phyloP scores from a whole-genome alignment of 78 protist genomes.

The Dictyostelium discoideum region dicty_2.7 NC_007090.3:1109001-1109500 shows the following conservation, averaged over 20 bases:
- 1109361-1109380: not conserved
- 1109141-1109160: too few relatives aligned
- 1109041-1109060: slow-evolving; percentile 91
- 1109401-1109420: not conserved
- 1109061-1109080: slow-evolving; percentile 88
- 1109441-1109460: not conserved
- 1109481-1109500: slow-evolving; percentile 3
- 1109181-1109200: not conserved
- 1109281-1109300: too few relatives aligned
- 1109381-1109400: not conserved
- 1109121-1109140: not conserved
- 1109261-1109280: too few relatives aligned
- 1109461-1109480: not conserved
- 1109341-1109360: too few relatives aligned
- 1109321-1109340: too few relatives aligned
- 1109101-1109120: slow-evolving; percentile 69
- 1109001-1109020: slow-evolving; percentile 39
- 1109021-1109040: slow-evolving; percentile 84
- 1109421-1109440: not conserved
- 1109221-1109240: too few relatives aligned
- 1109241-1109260: too few relatives aligned
- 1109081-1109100: slow-evolving; percentile 53
- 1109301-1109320: too few relatives aligned
- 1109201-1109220: too few relatives aligned
- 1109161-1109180: not conserved